Conservation (phyloP, 169 alveolate species). For the Amoebophrya sp. region DNA sequence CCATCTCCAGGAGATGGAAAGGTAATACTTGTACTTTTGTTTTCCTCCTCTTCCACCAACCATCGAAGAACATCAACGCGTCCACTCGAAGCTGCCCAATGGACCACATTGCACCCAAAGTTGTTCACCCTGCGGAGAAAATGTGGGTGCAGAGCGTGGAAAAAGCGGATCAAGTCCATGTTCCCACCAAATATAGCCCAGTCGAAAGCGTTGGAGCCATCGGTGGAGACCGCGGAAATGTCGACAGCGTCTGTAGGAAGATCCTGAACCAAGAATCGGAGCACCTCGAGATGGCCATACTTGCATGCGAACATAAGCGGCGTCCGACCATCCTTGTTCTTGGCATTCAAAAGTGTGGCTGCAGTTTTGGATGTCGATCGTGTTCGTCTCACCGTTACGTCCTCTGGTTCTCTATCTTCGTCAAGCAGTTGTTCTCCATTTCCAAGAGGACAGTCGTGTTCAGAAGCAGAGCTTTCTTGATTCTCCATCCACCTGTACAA, state of each 20-base stretch:
- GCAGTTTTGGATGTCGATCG: too few species aligned
- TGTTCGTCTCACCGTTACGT: too few species aligned
- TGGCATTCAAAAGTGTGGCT: neutral
- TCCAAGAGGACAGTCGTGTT: neutral
- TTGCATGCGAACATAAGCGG: neutral
- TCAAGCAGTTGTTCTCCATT: neutral
- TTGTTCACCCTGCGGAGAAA: neutral
- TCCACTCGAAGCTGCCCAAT: neutral
- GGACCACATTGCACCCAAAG: neutral
- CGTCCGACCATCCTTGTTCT: neutral
- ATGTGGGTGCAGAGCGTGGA: neutral
- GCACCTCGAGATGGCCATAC: neutral
- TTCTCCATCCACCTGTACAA: neutral
- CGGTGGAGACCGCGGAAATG: neutral
- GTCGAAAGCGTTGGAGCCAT: constrained; percentile 3
- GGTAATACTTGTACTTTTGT: too few species aligned
- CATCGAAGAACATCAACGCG: neutral
- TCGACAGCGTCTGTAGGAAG: neutral
- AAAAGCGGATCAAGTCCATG: neutral
- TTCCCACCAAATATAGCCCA: neutral
- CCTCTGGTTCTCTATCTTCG: too few species aligned
- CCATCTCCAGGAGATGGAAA: too few species aligned
- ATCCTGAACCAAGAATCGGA: neutral
- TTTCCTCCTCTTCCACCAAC: neutral
- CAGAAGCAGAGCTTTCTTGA: too few species aligned